A percentile compares a stretch with the other conserved stretches of the same genome.
Evolutionary conservation across 2,329 filamentous ascomycete genomes (phyloP).

Genomic region (Shiraia bambusicola): DNA sequence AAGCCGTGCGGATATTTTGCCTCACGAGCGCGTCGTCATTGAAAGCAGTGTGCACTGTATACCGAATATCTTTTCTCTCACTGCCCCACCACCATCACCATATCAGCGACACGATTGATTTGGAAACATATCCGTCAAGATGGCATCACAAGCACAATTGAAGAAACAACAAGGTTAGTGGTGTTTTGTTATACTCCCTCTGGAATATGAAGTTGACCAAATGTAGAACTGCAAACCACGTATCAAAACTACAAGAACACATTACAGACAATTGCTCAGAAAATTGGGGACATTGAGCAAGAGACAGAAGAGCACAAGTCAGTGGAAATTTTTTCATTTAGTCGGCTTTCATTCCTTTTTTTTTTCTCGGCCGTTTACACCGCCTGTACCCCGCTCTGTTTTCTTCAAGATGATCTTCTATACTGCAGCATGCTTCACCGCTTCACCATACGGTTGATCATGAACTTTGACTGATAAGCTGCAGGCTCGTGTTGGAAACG

Average conservation of each 20-base stretch:
- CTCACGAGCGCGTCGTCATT: neutral
- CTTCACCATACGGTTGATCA: conserved; percentile 5
- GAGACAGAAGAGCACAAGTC: conserved; percentile 96
- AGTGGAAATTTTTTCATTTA: conserved; percentile 6
- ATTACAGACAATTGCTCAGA: conserved; percentile 89
- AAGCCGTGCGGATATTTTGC: too few relatives aligned
- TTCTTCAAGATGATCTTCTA: conserved; percentile 3
- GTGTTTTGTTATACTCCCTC: neutral
- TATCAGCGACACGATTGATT: neutral
- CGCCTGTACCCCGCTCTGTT: conserved; percentile 20
- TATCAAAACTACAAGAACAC: conserved; percentile 75
- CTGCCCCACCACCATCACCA: conserved; percentile 13
- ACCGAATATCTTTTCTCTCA: conserved; percentile 21
- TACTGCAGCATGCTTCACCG: conserved; percentile 17
- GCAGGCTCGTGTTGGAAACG: conserved; percentile 90
- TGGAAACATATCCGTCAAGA: conserved; percentile 32
- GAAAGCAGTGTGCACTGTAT: neutral
- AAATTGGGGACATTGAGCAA: conserved; percentile 96
- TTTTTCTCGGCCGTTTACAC: conserved; percentile 18
- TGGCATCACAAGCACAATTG: conserved; percentile 55
- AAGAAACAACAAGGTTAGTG: conserved; percentile 74
- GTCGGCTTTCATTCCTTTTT: conserved; percentile 8
- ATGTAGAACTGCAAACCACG: conserved; percentile 72
- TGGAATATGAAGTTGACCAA: conserved; percentile 6
- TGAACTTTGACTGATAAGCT: conserved; percentile 14